Base-by-base conservation (phyloP, 805 yeast genomes). In the Barnettozyma wickerhamii region DNA sequence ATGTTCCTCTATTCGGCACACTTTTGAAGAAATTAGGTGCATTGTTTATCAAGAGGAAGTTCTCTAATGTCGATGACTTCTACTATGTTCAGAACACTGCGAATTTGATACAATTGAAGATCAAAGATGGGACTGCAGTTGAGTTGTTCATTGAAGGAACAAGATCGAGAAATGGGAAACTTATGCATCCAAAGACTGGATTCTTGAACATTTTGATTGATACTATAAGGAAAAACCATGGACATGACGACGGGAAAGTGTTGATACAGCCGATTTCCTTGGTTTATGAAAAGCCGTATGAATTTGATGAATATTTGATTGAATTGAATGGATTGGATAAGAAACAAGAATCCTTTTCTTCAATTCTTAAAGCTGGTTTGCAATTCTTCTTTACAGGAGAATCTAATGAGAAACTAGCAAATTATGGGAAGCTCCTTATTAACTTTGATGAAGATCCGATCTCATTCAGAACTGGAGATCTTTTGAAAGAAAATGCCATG, bases 111-210 rank as follows among this genome's bases (percentile, higher is more conserved):
- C 13, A 26, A 1, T 19, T 30, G 30, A 47, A 47, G 14, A 26
- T 38, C 9, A 19, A 35, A 6, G 31, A 41, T 30, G 7, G 40
- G 32, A 18, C 47, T 38, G 15, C 42, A 37, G 40, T 51, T 6
- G 56, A 52, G 26, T 31, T 52, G 17, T 52, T 52, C 32, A 47
- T 52, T 17, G 56, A 52, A 28, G 56, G 56, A 12, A 49, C 53
- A 3, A 39, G 56, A 18, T 52, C 56, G 4, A 43, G 56, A 40
- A 52, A 52, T 35, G 56, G 56, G 24, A 52, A 52, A 33, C 35
- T 47, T 13, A 47, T 50, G 52, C 43, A 49, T 19, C 47, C 55
- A 7, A 52, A 50, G 32, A 46, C 49, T 6, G 56, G 56, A 6
- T 50, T 52, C 30, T 30, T 52, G 42, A 44, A 47, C 15, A 26